Conservation (phyloP, 2,329 filamentous ascomycete species). For the Colletotrichum gloeosporioides region DNA sequence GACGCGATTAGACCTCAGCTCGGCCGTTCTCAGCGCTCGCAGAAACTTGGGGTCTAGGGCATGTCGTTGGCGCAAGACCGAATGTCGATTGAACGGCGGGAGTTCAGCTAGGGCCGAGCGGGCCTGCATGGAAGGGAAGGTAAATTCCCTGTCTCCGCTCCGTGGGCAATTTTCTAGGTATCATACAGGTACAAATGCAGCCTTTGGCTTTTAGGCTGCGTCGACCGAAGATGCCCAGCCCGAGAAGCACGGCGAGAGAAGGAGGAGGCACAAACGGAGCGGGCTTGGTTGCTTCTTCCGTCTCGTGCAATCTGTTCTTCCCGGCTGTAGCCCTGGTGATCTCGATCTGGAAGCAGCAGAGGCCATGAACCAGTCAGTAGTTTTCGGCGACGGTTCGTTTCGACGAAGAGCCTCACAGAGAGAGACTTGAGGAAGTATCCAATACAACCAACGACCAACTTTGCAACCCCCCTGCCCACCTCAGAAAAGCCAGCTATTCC, state of each 20-base stretch:
- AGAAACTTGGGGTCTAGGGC: neutral
- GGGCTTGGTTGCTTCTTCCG: neutral
- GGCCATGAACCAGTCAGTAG: neutral
- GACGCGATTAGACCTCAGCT: neutral
- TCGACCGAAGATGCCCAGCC: neutral
- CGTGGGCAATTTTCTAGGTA: neutral
- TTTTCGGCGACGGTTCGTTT: neutral
- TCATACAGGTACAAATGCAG: neutral
- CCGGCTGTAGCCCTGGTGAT: neutral
- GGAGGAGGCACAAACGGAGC: neutral
- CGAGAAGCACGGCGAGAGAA: neutral
- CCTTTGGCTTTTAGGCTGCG: neutral
- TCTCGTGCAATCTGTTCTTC: neutral
- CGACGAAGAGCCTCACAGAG: neutral
- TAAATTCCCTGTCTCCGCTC: neutral
- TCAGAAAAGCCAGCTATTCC: neutral
- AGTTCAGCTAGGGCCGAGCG: neutral
- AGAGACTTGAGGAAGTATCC: neutral
- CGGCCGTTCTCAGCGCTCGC: neutral
- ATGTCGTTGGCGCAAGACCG: neutral
- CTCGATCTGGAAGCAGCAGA: neutral
- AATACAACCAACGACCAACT: neutral
- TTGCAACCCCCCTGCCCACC: neutral
- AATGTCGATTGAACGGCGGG: neutral
- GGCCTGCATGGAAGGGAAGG: neutral